phyloP scores from a whole-genome alignment of 495 filamentous ascomycete species.

The Terfezia boudieri region DNA sequence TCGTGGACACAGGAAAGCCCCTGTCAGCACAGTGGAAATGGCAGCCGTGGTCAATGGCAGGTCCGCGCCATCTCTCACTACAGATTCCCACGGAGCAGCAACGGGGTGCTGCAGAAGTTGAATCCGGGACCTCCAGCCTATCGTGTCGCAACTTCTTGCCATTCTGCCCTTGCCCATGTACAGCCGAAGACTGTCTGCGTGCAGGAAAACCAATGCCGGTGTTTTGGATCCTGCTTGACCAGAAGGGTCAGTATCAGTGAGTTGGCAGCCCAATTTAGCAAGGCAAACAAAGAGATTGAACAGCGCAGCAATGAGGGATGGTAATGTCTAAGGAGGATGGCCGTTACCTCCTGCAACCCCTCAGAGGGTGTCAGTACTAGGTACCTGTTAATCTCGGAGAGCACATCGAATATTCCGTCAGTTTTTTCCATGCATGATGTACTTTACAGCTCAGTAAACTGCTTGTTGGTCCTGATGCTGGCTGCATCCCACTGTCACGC shows the following conservation, averaged over 20 bases:
- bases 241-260: neutral
- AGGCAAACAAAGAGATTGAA: neutral
- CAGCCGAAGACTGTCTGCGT: neutral
- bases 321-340: neutral
- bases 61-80: neutral
- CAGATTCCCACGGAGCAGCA: neutral
- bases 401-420: neutral
- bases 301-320: neutral
- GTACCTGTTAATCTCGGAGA: neutral
- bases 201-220: neutral
- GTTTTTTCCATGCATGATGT: neutral
- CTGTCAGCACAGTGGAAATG: too few relatives aligned
- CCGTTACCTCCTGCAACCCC: neutral
- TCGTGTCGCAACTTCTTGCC: neutral
- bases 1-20: too few relatives aligned
- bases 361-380: neutral
- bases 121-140: too few relatives aligned
- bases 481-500: neutral
- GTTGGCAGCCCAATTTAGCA: neutral
- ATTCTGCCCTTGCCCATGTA: neutral
- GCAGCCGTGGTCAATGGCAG: neutral
- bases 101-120: neutral
- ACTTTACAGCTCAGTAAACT: neutral
- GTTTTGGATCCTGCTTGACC: neutral
- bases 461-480: neutral